phyloP scores from a whole-genome alignment of 176 grass and related monocot genomes.

The Triticum monococcum region DNA sequence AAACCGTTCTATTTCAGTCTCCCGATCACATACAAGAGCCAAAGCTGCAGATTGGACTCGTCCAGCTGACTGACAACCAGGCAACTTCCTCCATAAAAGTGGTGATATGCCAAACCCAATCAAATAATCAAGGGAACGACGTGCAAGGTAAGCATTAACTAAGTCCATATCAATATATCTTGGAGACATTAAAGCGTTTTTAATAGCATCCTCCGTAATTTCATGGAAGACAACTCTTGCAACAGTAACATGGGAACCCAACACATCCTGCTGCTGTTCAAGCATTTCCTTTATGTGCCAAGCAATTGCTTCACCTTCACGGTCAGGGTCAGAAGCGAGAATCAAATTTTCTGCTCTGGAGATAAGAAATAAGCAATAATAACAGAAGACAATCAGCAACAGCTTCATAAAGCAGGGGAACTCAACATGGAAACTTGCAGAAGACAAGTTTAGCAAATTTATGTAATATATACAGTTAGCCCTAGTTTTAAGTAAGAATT shows the following conservation, averaged over 20 bases:
- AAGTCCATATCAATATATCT: conserved; percentile 89
- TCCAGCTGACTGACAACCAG: conserved; percentile 92
- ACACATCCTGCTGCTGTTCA: conserved; percentile 82
- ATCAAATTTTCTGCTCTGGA: conserved; percentile 90
- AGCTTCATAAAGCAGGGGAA: conserved; percentile 17
- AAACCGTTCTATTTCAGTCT: conserved; percentile 86
- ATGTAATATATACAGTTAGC: neutral
- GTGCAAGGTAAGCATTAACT: conserved; percentile 97
- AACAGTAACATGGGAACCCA: conserved; percentile 58
- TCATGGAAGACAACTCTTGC: conserved; percentile 96
- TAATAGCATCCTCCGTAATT: conserved; percentile 80
- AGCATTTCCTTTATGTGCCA: conserved; percentile 99
- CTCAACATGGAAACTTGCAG: neutral
- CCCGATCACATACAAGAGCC: conserved; percentile 86
- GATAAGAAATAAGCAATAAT: conserved; percentile 9
- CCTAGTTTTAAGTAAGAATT: conserved; percentile 2
- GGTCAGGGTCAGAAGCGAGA: conserved; percentile 97
- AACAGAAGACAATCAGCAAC: conserved; percentile 25
- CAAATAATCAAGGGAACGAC: conserved; percentile 89
- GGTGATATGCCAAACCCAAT: conserved; percentile 97
- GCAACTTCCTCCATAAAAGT: conserved; percentile 93
- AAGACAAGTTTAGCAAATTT: neutral
- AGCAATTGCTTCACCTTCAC: conserved; percentile 98
- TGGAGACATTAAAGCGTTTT: conserved; percentile 59
- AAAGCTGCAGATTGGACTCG: conserved; percentile 95